Base-by-base conservation (phyloP, 1,139 yeast species). In the Suhomyces guaymorum region DNA sequence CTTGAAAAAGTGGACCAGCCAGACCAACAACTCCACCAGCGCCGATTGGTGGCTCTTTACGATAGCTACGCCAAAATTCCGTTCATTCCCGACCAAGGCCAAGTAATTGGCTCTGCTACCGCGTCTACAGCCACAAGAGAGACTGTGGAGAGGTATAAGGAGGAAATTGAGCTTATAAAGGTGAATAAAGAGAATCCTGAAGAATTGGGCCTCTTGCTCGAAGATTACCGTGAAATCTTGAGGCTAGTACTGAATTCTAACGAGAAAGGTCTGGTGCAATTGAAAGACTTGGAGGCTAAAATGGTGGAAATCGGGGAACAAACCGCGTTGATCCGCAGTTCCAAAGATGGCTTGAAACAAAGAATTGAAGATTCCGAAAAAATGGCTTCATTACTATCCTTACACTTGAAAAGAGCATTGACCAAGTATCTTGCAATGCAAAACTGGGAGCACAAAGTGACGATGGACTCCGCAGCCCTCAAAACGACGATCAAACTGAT, bases 101-200 rank as follows among this genome's bases (percentile, higher is more conserved):
- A 67, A 33, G 61, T 63, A 28, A 63, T 69, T 17, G 63, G 62
- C 6, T 57, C 59, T 10, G 67, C 71, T 10, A 44, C 62, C 3
- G 65, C 74, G 1, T 58, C 65, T 2, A 46, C 43, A 2, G 28
- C 48, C 19, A 49, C 59, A 10, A 46, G 44, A 25, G 40, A 43
- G 5, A 43, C 56, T 21, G 50, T 56, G 3, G 32, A 35, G 7
- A 44, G 55, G 26, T 62, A 60, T 20, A 30, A 35, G 1, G 31
- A 39, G 9, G 38, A 48, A 7, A 39, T 46, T 5, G 38, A 38
- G 5, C 15, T 36, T 8, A 17, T 20, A 4, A 15, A 15, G 13
- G 24, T 17, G 2, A 9, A 15, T 4, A 18, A 10, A 23, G 22
- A 10, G 15, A 25, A 22, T 13, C 25, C 13, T 10, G 28, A 30